These are phyloP conservation scores for Pneumocystis carinii DNA, from an alignment of 1,139 yeast genomes.

Conservation along the genomic window DNA sequence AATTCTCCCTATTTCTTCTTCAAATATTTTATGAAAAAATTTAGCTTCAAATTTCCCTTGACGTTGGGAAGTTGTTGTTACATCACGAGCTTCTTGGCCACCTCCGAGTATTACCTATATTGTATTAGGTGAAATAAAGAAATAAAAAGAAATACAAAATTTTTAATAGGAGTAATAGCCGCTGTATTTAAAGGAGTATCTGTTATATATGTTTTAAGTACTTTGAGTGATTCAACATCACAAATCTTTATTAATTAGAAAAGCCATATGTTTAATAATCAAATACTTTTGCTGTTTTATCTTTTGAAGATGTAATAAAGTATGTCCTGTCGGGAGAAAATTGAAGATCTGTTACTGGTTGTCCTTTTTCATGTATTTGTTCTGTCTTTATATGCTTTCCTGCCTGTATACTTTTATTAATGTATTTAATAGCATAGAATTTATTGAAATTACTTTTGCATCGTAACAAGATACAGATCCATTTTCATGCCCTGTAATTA, in stretches of 20 bases:
- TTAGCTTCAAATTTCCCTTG: constrained; percentile 97
- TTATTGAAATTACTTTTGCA: constrained; percentile 23
- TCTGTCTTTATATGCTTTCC: constrained; percentile 52
- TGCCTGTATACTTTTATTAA: constrained; percentile 24
- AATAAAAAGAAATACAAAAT: constrained; percentile 37
- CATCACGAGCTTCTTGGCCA: constrained; percentile 98
- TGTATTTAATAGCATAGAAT: background rate
- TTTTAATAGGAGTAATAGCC: constrained; percentile 81
- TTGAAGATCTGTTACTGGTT: constrained; percentile 65
- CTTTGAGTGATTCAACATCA: constrained; percentile 59
- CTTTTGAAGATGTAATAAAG: constrained; percentile 85
- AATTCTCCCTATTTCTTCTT: constrained; percentile 92
- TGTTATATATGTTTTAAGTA: constrained; percentile 63
- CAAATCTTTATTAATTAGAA: constrained; percentile 44
- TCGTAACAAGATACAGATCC: constrained; percentile 74
- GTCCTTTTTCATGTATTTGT: constrained; percentile 52
- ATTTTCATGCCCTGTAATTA: constrained; percentile 78
- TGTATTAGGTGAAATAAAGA: background rate
- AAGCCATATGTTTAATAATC: constrained; percentile 63
- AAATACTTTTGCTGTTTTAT: constrained; percentile 66
- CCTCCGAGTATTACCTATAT: constrained; percentile 58
- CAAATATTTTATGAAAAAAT: constrained; percentile 85
- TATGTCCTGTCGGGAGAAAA: constrained; percentile 76
- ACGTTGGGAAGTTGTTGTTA: constrained; percentile 82
- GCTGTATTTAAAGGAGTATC: constrained; percentile 96